Evolutionary conservation across 495 filamentous ascomycete genomes (phyloP).

Genomic region (Gamarada debralockiae): DNA sequence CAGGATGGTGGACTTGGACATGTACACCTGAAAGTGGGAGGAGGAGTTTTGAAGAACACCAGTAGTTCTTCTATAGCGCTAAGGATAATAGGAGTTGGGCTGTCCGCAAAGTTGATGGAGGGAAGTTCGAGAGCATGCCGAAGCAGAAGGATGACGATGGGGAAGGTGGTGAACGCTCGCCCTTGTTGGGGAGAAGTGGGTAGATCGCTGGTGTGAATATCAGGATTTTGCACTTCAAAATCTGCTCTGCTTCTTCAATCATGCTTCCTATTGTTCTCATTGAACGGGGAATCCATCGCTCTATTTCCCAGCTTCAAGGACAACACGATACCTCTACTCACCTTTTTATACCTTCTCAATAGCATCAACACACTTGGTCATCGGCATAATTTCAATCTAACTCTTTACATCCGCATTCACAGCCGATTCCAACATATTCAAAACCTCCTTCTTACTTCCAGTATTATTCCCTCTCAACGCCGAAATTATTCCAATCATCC

Average conservation of each 20-base stretch:
- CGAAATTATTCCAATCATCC: conserved; percentile 68
- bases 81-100: conserved; percentile 41
- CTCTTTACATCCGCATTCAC: conserved; percentile 75
- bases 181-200: conserved; percentile 5
- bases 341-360: conserved; percentile 42
- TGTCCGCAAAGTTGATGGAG: conserved; percentile 42
- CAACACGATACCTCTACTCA: background rate
- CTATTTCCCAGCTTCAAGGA: background rate
- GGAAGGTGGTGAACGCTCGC: conserved; percentile 22
- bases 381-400: conserved; percentile 74
- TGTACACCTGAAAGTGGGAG: conserved; percentile 51
- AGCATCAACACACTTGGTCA: conserved; percentile 40
- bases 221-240: background rate
- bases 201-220: background rate
- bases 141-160: conserved; percentile 16
- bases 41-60: conserved; percentile 52
- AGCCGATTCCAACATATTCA: conserved; percentile 78
- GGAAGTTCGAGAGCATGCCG: conserved; percentile 43
- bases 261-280: background rate
- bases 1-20: conserved; percentile 46
- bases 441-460: conserved; percentile 74
- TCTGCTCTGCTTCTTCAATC: background rate
- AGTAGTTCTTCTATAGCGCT: conserved; percentile 48
- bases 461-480: conserved; percentile 80
- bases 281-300: background rate